Percentiles rank a stretch among this genome's conserved stretches.
Conservation (phyloP, 805 yeast species). For the Brettanomyces sp. region DNA sequence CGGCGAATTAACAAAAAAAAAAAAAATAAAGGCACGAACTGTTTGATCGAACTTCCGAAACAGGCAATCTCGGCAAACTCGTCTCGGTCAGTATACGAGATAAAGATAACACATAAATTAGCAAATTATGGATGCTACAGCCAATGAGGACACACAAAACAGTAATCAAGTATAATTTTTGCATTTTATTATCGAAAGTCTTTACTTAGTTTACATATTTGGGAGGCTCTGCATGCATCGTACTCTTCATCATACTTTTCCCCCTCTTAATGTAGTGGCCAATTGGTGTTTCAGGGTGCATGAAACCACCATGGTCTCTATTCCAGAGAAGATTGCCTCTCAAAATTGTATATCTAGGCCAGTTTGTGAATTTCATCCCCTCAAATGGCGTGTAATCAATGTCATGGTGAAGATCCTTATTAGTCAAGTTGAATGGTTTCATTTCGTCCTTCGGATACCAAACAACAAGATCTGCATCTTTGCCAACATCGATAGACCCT, state of each 20-base stretch:
- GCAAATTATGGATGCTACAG: no score
- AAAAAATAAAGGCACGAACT: no score
- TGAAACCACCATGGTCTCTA: conserved; percentile 16
- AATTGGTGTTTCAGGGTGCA: conserved; percentile 7
- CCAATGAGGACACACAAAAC: no score
- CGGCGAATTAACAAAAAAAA: no score
- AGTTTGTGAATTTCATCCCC: conserved; percentile 31
- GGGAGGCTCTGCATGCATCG: neutral
- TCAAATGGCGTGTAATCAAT: conserved; percentile 33
- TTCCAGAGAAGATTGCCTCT: conserved; percentile 30
- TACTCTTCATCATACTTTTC: conserved; percentile 4
- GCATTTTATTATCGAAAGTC: no score
- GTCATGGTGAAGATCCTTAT: conserved; percentile 26
- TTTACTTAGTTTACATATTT: conserved; percentile 1
- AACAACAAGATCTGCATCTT: conserved; percentile 39
- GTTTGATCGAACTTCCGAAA: neutral
- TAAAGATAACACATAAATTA: no score
- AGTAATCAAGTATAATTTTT: no score
- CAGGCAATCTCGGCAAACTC: no score
- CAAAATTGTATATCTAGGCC: conserved; percentile 37
- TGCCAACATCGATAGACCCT: conserved; percentile 36
- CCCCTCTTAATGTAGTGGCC: conserved; percentile 24
- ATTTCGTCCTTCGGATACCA: conserved; percentile 34
- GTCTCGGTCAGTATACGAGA: no score
- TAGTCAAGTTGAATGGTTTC: conserved; percentile 18